Evolutionary conservation across 805 yeast species (phyloP).

Genomic region (Geotrichum ghanense): DNA sequence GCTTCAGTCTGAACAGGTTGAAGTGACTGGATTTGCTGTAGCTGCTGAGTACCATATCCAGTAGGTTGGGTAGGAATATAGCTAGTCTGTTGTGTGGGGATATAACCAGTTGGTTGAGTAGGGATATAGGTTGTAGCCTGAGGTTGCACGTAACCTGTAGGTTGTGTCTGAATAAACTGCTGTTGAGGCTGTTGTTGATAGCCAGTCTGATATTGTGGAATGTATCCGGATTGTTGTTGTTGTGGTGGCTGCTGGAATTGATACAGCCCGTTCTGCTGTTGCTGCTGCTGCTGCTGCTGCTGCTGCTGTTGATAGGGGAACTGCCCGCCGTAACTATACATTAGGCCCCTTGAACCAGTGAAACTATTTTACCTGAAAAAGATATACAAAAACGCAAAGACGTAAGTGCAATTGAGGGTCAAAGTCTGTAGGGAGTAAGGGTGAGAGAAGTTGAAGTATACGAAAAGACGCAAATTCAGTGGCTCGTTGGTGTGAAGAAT

Average conservation of each 20-base stretch:
- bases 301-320: background rate
- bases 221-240: background rate
- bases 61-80: constrained; percentile 18
- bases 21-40: constrained; percentile 22
- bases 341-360: too few relatives aligned
- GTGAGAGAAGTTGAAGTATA: too few relatives aligned
- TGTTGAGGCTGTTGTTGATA: too few relatives aligned
- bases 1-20: constrained; percentile 33
- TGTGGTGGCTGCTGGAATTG: background rate
- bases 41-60: constrained; percentile 21
- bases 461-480: too few relatives aligned
- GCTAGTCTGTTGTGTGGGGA: constrained; percentile 25
- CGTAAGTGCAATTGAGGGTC: too few relatives aligned
- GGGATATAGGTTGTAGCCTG: constrained; percentile 5
- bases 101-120: constrained; percentile 22
- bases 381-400: too few relatives aligned
- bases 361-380: too few relatives aligned
- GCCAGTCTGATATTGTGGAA: too few relatives aligned
- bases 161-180: too few relatives aligned
- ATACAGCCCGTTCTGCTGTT: background rate
- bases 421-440: too few relatives aligned
- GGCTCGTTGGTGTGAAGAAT: too few relatives aligned
- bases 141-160: too few relatives aligned
- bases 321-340: background rate
- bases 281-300: background rate